These are phyloP conservation scores for Mayamaea pseudoterrestris DNA, from an alignment of 108 stramenopile species.

Conservation along the genomic window DNA sequence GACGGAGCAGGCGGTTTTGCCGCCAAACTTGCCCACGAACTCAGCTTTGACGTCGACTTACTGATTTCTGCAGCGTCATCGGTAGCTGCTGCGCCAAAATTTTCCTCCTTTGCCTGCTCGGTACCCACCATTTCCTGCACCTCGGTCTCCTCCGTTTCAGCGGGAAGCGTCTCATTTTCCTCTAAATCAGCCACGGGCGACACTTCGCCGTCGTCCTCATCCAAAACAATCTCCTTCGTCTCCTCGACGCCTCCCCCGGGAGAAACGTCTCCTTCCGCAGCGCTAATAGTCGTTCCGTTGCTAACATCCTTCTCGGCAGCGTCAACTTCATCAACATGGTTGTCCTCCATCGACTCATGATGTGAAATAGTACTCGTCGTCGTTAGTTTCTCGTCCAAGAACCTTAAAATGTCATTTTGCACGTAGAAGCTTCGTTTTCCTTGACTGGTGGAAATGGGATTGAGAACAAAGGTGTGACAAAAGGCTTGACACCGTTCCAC, in stretches of 20 bases:
- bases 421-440: slow-evolving; percentile 57
- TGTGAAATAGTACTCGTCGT: not conserved
- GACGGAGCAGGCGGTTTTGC: slow-evolving; percentile 26
- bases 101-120: slow-evolving; percentile 18
- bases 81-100: slow-evolving; percentile 7
- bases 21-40: slow-evolving; percentile 78
- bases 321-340: slow-evolving; percentile 5
- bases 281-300: too few species aligned
- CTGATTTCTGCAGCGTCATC: slow-evolving; percentile 8
- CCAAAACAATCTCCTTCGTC: slow-evolving; percentile 11
- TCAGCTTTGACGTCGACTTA: slow-evolving; percentile 25
- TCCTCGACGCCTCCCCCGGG: slow-evolving; percentile 43
- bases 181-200: too few species aligned
- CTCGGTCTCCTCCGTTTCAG: slow-evolving; percentile 12
- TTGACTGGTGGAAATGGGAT: slow-evolving; percentile 15
- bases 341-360: slow-evolving; percentile 5
- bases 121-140: slow-evolving; percentile 20
- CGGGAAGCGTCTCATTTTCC: too few species aligned
- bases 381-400: slow-evolving; percentile 22
- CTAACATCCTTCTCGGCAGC: too few species aligned
- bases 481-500: slow-evolving; percentile 26
- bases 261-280: slow-evolving; percentile 4
- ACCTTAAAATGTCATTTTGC: slow-evolving; percentile 69
- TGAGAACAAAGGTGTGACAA: slow-evolving; percentile 72
- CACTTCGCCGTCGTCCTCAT: not conserved